Evolutionary conservation across 495 filamentous ascomycete genomes (phyloP), one percentile per base, ranked within the genome.

Genomic region (Penicillium robsamsonii): DNA sequence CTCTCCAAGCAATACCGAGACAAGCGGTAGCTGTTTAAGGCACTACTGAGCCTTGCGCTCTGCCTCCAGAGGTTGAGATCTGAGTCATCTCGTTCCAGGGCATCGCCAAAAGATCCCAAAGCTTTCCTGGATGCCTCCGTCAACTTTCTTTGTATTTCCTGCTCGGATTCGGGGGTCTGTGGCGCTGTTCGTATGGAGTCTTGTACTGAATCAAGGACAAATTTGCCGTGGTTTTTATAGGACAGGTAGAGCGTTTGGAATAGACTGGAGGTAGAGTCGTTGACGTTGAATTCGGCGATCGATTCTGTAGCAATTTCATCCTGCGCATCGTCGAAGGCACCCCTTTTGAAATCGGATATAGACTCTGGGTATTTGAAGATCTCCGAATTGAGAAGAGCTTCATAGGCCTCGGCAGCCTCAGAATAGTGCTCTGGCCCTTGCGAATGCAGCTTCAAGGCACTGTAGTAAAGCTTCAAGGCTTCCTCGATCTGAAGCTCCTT

Each of bases 401-500:
- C 79, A 69, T 97, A 99, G 38, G 95, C 93, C 46, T 87, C 84
- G 22, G 82, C 78, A 11, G 94, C 92, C 68, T 93, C 83, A 27
- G 82, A 66, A 66, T 87, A 95, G 62, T 82, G 88, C 3, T 70
- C 70, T 5, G 90, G 86, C 4, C 94, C 91, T 72, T 94, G 90
- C 5, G 92, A 87, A 64, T 99, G 95, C 57, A 92, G 84, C 69
- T 93, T 96, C 27, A 99, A 75, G 22, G 94, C 94, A 53, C 79
- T 87, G 67, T 97, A 91, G 69, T 97, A 99, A 27, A 93, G 84
- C 74, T 97, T 97, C 57, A 99, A 75, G 27, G 94, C 91, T 71
- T 99, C 94, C 69, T 99, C 94, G 66, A 97, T 93, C 79, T 93
- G 92, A 49, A 99, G 85, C 68, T 97, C 92, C 73, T 89, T 92